phyloP scores from a whole-genome alignment of 2,329 filamentous ascomycete species.

The Cryphonectria nitschkei region DNA sequence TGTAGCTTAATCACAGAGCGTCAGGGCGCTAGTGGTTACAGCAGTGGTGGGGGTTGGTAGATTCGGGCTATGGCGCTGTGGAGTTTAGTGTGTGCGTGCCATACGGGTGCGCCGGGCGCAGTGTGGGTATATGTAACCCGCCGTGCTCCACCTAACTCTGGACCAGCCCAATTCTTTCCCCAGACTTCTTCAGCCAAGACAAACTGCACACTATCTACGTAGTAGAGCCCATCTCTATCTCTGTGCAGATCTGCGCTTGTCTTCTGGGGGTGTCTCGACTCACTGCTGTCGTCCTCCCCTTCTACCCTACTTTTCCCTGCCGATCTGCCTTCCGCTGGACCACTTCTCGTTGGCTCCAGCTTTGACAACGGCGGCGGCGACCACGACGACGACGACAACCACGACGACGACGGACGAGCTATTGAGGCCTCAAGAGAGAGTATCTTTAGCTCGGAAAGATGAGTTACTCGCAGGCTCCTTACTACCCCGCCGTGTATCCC shows the following conservation, averaged over 20 bases:
- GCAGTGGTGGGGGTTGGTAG: background rate
- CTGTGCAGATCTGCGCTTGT: background rate
- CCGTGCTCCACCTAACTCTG: background rate
- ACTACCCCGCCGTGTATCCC: slow-evolving; percentile 49
- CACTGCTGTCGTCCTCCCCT: background rate
- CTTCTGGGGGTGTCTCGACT: background rate
- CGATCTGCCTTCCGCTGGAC: background rate
- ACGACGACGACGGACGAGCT: background rate
- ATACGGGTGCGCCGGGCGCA: background rate
- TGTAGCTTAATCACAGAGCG: background rate
- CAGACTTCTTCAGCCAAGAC: background rate
- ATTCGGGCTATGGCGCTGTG: background rate
- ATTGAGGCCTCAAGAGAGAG: background rate
- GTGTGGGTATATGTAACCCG: background rate
- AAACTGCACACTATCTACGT: background rate
- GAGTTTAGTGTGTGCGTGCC: background rate
- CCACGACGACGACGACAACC: no score
- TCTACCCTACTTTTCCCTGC: background rate
- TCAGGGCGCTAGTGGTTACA: background rate
- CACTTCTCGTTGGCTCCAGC: background rate
- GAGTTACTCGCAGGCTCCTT: slow-evolving; percentile 57
- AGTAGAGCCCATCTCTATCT: background rate
- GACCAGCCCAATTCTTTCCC: background rate
- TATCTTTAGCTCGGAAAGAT: slow-evolving; percentile 38
- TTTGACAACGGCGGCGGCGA: background rate